A percentile compares a stretch with the other conserved stretches of the same genome.
phyloP scores from a whole-genome alignment of 805 yeast species.

The Candida nonsorbophila region DNA sequence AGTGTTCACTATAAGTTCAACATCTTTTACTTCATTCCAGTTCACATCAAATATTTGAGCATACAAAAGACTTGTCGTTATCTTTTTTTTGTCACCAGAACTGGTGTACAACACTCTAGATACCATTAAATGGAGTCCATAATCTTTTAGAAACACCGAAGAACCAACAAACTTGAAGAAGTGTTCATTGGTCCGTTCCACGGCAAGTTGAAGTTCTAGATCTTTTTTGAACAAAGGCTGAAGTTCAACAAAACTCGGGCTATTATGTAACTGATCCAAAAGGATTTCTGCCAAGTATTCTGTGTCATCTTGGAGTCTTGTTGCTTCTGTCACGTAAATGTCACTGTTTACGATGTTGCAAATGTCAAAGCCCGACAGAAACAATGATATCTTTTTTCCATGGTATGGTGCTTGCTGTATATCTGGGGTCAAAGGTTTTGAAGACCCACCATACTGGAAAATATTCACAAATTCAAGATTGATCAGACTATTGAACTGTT shows the following conservation, averaged over 20 bases:
- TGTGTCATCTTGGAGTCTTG: no score
- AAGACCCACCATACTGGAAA: no score
- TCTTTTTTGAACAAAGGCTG: slow-evolving; percentile 20
- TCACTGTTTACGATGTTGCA: no score
- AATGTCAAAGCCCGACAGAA: no score
- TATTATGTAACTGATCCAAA: slow-evolving; percentile 4
- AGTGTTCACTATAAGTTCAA: slow-evolving; percentile 16
- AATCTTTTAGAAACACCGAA: slow-evolving; percentile 46
- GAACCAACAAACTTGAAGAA: slow-evolving; percentile 50
- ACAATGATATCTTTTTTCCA: no score
- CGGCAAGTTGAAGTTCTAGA: slow-evolving; percentile 12
- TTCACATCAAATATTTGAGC: slow-evolving; percentile 41
- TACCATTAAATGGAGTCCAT: slow-evolving; percentile 44
- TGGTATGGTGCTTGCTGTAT: no score
- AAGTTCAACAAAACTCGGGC: slow-evolving; percentile 14
- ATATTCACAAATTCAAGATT: no score
- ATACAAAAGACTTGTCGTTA: slow-evolving; percentile 36
- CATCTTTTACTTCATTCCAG: slow-evolving; percentile 38
- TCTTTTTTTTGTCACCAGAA: slow-evolving; percentile 22
- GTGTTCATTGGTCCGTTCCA: slow-evolving; percentile 13
- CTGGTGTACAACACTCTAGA: slow-evolving; percentile 38
- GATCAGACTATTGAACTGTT: no score
- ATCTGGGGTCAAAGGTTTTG: no score
- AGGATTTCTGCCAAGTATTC: slow-evolving; percentile 4
- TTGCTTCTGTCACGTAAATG: no score